These are phyloP conservation scores for Agrocybe pediades DNA, from an alignment of 768 basidiomycete genomes.

Conservation along the genomic window DNA sequence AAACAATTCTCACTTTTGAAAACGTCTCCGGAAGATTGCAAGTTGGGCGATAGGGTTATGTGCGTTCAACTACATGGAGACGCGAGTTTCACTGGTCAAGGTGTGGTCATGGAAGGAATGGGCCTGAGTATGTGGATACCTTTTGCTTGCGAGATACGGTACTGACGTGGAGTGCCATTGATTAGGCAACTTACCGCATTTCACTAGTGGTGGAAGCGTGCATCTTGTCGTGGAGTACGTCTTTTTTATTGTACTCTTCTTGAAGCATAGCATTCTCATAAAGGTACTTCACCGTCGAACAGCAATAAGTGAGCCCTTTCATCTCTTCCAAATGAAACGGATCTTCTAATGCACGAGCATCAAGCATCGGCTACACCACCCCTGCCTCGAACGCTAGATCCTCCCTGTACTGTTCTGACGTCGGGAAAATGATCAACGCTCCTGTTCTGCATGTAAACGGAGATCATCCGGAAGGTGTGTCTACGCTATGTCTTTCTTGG, in stretches of 20 bases:
- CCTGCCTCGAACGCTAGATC: constrained; percentile 84
- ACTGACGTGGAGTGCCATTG: neutral
- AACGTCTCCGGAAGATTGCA: constrained; percentile 54
- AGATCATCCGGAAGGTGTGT: constrained; percentile 80
- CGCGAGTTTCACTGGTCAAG: constrained; percentile 89
- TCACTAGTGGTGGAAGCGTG: constrained; percentile 86
- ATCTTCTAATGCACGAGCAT: neutral
- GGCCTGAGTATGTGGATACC: constrained; percentile 60
- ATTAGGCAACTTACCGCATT: constrained; percentile 85
- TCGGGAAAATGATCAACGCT: constrained; percentile 88
- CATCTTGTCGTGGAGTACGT: constrained; percentile 88
- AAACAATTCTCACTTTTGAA: constrained; percentile 86
- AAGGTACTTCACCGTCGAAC: neutral
- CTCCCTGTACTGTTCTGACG: constrained; percentile 84
- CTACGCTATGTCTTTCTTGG: neutral
- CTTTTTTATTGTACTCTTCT: too few species aligned
- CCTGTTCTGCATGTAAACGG: constrained; percentile 92
- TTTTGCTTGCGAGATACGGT: neutral
- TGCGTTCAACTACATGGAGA: constrained; percentile 92
- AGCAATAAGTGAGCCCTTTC: constrained; percentile 56
- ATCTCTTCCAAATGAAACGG: neutral
- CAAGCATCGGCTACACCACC: constrained; percentile 90
- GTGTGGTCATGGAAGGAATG: constrained; percentile 85
- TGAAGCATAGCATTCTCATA: neutral
- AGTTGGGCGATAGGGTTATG: constrained; percentile 73